Evolutionary conservation across 31 red algal genomes (phyloP).

Genomic region (Odonthalia washingtoniensis): DNA sequence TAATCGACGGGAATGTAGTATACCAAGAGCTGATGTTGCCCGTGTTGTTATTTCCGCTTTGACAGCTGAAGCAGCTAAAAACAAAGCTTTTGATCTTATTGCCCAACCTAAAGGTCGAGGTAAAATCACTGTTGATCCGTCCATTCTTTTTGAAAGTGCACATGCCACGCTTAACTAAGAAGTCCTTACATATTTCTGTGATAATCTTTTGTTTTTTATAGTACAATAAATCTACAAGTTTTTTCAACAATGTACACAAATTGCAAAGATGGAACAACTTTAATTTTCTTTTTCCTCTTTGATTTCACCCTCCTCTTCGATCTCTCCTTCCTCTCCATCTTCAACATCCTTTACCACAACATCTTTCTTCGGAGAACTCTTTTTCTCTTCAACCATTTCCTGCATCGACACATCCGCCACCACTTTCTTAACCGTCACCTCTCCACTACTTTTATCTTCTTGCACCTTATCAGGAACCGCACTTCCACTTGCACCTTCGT

Average conservation of each 20-base stretch:
- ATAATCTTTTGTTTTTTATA: no score
- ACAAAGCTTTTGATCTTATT: slow-evolving; percentile 65
- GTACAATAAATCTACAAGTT: no score
- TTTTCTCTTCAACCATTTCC: not conserved
- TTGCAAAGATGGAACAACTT: not conserved
- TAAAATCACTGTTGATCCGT: slow-evolving; percentile 30
- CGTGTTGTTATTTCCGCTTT: slow-evolving; percentile 65
- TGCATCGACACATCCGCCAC: not conserved
- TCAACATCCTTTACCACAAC: slow-evolving; percentile 11
- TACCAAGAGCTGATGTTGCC: slow-evolving; percentile 80
- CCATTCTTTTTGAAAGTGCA: slow-evolving; percentile 23
- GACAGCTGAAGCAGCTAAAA: slow-evolving; percentile 30
- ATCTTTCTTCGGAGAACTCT: not conserved
- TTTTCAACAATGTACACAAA: no score
- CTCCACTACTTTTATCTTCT: not conserved
- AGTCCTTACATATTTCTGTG: no score
- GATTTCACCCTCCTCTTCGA: slow-evolving; percentile 59
- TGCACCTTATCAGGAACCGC: not conserved
- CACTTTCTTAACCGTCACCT: not conserved
- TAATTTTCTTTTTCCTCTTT: not conserved
- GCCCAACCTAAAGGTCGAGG: slow-evolving; percentile 64
- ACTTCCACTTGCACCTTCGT: not conserved
- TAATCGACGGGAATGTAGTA: slow-evolving; percentile 24
- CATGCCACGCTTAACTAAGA: not conserved
- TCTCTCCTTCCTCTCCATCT: slow-evolving; percentile 45